A percentile compares a stretch with the other conserved stretches of the same genome.
Conservation (phyloP, 192 early-diverging fungal genomes). For the Podila horticola region DNA sequence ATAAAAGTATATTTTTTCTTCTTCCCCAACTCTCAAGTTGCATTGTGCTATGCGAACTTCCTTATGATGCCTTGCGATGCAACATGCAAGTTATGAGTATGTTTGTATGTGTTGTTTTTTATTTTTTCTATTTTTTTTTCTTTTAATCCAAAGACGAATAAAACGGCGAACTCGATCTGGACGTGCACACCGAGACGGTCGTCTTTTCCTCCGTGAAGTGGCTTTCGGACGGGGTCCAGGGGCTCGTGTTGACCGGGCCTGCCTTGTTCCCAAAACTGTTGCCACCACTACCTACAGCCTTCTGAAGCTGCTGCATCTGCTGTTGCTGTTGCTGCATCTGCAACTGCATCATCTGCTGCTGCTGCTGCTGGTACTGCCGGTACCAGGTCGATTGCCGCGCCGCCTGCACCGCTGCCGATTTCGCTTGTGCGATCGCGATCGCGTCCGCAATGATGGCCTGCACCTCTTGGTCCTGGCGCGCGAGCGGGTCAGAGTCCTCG, state of each 20-base stretch:
- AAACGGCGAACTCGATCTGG: neutral
- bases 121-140: neutral
- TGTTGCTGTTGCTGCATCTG: neutral
- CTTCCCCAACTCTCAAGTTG: no score
- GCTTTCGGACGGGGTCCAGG: neutral
- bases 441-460: slow-evolving; percentile 33
- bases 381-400: slow-evolving; percentile 19
- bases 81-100: no score
- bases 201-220: slow-evolving; percentile 1
- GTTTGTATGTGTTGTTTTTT: neutral
- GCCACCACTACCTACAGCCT: neutral
- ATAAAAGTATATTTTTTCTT: no score
- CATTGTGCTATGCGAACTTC: no score
- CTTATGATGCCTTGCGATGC: no score
- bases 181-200: neutral
- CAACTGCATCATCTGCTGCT: neutral
- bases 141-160: neutral
- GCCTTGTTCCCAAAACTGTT: no score
- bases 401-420: slow-evolving; percentile 20
- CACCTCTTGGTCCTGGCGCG: slow-evolving; percentile 16
- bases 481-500: no score
- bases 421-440: slow-evolving; percentile 22
- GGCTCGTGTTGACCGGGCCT: neutral
- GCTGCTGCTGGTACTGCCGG: slow-evolving; percentile 10
- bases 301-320: neutral